Percentiles rank a stretch among this genome's conserved stretches.
phyloP scores from a whole-genome alignment of 2,329 filamentous ascomycete species.

The Verticillium nubilum region DNA sequence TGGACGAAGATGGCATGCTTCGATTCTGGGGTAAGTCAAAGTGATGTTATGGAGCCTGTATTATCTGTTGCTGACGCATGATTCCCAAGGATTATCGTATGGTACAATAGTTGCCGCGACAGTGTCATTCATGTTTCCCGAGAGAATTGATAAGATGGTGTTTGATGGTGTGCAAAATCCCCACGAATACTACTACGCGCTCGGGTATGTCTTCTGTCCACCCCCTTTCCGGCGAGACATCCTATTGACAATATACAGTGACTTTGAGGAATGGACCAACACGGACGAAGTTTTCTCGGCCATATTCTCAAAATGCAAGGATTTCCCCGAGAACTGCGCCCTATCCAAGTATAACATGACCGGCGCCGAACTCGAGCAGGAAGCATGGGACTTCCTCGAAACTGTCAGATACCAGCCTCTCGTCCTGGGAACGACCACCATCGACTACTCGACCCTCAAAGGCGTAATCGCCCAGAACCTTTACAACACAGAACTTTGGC shows the following conservation, averaged over 20 bases:
- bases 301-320: slow-evolving; percentile 19
- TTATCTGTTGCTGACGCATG: not conserved
- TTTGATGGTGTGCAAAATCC: slow-evolving; percentile 24
- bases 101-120: slow-evolving; percentile 31
- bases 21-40: slow-evolving; percentile 29
- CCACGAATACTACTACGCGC: slow-evolving; percentile 22
- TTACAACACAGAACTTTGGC: slow-evolving; percentile 11
- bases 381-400: slow-evolving; percentile 15
- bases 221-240: no score
- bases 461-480: not conserved
- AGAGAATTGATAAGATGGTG: slow-evolving; percentile 25
- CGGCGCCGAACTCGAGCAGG: slow-evolving; percentile 16
- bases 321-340: slow-evolving; percentile 13
- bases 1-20: slow-evolving; percentile 32
- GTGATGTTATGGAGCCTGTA: no score
- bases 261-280: slow-evolving; percentile 17
- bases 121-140: slow-evolving; percentile 33
- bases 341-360: slow-evolving; percentile 14
- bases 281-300: slow-evolving; percentile 19
- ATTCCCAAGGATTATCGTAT: slow-evolving; percentile 27
- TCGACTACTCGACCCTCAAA: slow-evolving; percentile 19
- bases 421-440: slow-evolving; percentile 10
- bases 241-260: slow-evolving; percentile 8
- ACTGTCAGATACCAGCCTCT: slow-evolving; percentile 17
- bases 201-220: not conserved